Percentiles rank a stretch among this genome's conserved stretches.
Evolutionary conservation across 2,329 filamentous ascomycete genomes (phyloP).

Genomic region (Aspergillus pseudotamarii): DNA sequence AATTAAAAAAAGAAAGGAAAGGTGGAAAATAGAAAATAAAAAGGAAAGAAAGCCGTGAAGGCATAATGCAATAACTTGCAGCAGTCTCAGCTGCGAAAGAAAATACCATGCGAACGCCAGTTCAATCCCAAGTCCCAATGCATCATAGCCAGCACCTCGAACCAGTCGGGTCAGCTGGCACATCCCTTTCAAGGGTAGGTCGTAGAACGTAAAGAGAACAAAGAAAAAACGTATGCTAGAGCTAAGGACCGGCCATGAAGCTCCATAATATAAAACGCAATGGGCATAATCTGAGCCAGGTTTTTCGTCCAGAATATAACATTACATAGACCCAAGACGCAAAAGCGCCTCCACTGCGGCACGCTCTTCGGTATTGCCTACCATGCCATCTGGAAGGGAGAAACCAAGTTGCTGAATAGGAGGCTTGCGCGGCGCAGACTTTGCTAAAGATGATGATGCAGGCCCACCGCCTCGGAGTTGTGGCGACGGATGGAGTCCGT

Average conservation of each 20-base stretch:
- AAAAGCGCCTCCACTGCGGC: conserved; percentile 53
- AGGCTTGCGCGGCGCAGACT: conserved; percentile 42
- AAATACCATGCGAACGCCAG: conserved; percentile 14
- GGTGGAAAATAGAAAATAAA: background rate
- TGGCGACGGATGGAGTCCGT: conserved; percentile 33
- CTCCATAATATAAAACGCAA: conserved; percentile 13
- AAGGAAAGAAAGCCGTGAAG: conserved; percentile 13
- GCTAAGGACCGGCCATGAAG: conserved; percentile 17
- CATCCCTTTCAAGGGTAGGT: conserved; percentile 16
- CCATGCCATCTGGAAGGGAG: conserved; percentile 36
- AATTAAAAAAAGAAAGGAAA: background rate
- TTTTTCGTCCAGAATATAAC: conserved; percentile 13
- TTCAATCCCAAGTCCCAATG: conserved; percentile 23
- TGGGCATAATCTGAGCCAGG: background rate
- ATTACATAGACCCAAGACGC: conserved; percentile 52
- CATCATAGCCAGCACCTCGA: conserved; percentile 23
- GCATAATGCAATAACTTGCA: conserved; percentile 2
- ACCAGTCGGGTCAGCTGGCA: conserved; percentile 21
- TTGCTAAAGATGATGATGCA: conserved; percentile 42
- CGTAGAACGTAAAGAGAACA: conserved; percentile 15
- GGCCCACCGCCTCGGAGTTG: conserved; percentile 37
- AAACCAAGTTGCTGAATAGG: conserved; percentile 38
- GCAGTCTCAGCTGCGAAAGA: background rate
- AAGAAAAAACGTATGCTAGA: conserved; percentile 1
- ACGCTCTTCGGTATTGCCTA: conserved; percentile 45